Evolutionary conservation across 2,329 filamentous ascomycete genomes (phyloP).

Genomic region (Colletotrichum chlorophyti): DNA sequence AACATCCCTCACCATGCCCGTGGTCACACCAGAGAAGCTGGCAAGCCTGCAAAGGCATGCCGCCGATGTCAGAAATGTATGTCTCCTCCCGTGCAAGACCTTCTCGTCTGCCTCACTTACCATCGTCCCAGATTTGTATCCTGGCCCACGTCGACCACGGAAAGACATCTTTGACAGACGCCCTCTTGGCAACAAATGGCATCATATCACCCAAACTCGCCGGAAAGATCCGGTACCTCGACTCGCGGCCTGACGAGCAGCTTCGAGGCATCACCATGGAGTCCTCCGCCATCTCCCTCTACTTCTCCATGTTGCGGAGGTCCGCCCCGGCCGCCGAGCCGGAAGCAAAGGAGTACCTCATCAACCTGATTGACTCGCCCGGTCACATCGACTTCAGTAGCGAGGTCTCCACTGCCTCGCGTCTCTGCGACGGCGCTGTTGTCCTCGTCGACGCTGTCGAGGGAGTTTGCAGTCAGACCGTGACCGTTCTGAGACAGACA

Average conservation of each 20-base stretch:
- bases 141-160: conserved; percentile 97
- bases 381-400: conserved; percentile 99
- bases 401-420: conserved; percentile 94
- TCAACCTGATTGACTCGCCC: conserved; percentile 97
- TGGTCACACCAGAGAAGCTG: conserved; percentile 89
- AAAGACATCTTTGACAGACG: conserved; percentile 96
- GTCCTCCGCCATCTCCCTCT: conserved; percentile 95
- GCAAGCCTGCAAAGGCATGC: conserved; percentile 87
- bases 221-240: conserved; percentile 96
- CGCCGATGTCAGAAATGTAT: conserved; percentile 90
- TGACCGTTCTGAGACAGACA: conserved; percentile 92
- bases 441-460: conserved; percentile 97
- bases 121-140: conserved; percentile 78
- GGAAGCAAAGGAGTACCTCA: conserved; percentile 85
- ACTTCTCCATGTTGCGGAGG: conserved; percentile 89
- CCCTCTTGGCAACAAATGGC: conserved; percentile 96
- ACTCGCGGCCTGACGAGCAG: conserved; percentile 96
- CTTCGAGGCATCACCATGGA: conserved; percentile 99
- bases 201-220: conserved; percentile 98
- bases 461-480: conserved; percentile 97
- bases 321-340: conserved; percentile 71
- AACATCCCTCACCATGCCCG: conserved; percentile 71
- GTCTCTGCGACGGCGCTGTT: conserved; percentile 92
- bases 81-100: conserved; percentile 22
- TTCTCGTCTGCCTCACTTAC: conserved; percentile 31